These are phyloP conservation scores for Opeltia flavorubescens DNA, from an alignment of 495 filamentous ascomycete species.

Conservation along the genomic window DNA sequence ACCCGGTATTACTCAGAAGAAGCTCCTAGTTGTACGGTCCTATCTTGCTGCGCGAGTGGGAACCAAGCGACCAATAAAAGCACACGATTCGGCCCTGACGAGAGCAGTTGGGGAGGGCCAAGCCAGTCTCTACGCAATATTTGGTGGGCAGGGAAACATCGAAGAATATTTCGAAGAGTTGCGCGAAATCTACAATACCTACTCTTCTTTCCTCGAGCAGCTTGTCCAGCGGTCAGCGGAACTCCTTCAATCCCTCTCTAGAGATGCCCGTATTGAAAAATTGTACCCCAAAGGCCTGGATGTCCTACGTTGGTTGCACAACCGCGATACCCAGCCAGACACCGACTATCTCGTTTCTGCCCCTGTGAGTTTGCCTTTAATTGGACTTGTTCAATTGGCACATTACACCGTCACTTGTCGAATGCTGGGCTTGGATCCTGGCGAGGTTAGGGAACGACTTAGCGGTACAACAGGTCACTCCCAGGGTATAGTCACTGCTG, in stretches of 20 bases:
- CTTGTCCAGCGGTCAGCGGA: constrained; percentile 66
- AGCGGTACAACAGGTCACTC: constrained; percentile 91
- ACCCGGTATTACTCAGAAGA: constrained; percentile 80
- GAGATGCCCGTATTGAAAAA: constrained; percentile 78
- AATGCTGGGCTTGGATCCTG: constrained; percentile 72
- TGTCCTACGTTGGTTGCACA: constrained; percentile 80
- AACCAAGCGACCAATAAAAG: constrained; percentile 64
- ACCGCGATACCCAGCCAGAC: constrained; percentile 78
- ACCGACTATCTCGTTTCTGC: constrained; percentile 92
- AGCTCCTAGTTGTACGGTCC: constrained; percentile 67
- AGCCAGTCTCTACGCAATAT: constrained; percentile 77
- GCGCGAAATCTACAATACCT: constrained; percentile 76
- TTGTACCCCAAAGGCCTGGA: constrained; percentile 92
- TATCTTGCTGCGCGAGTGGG: constrained; percentile 86
- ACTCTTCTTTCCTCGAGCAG: constrained; percentile 77
- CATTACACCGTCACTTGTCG: constrained; percentile 91
- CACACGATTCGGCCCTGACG: constrained; percentile 85
- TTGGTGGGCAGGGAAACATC: constrained; percentile 98
- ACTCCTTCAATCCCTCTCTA: constrained; percentile 68
- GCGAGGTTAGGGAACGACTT: constrained; percentile 66
- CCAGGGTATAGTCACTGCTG: constrained; percentile 86
- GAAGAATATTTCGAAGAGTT: constrained; percentile 99
- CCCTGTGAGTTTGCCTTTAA: constrained; percentile 91
- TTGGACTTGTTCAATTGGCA: constrained; percentile 85
- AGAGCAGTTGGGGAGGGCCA: constrained; percentile 68